Percentiles rank a stretch among this genome's conserved stretches.
These are phyloP conservation scores for Aspergillus olivimuriae DNA, from an alignment of 495 filamentous ascomycete genomes.

Conservation along the genomic window DNA sequence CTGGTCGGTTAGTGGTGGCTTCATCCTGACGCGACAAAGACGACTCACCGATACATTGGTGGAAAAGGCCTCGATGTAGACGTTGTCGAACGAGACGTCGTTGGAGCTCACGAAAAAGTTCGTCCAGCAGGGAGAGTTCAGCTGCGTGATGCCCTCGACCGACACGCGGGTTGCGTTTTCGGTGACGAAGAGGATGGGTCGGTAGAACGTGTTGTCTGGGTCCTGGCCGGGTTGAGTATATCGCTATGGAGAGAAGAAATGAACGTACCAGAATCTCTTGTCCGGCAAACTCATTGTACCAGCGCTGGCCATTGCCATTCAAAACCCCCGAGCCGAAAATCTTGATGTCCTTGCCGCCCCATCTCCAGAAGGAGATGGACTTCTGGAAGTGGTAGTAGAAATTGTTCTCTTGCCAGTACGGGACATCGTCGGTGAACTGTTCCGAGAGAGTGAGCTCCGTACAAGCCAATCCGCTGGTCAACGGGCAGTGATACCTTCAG, in stretches of 20 bases:
- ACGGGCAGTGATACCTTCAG: slow-evolving; percentile 32
- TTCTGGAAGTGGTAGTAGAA: slow-evolving; percentile 54
- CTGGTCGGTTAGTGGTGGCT: slow-evolving; percentile 7
- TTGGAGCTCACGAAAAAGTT: slow-evolving; percentile 51
- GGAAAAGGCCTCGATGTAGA: slow-evolving; percentile 47
- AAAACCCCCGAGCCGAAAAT: slow-evolving; percentile 47
- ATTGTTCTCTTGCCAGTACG: slow-evolving; percentile 53
- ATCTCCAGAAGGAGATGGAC: slow-evolving; percentile 55
- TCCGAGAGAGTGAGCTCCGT: no score
- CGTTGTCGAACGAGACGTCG: slow-evolving; percentile 45
- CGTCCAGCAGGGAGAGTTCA: slow-evolving; percentile 55
- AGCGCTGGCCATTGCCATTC: slow-evolving; percentile 50
- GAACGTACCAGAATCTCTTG: slow-evolving; percentile 34
- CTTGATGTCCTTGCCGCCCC: slow-evolving; percentile 51
- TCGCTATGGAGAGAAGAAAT: neutral
- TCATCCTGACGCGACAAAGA: neutral
- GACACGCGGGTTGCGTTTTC: slow-evolving; percentile 50
- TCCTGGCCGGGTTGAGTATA: slow-evolving; percentile 26
- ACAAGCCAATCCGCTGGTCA: neutral
- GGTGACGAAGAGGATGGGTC: slow-evolving; percentile 50
- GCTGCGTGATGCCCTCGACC: slow-evolving; percentile 49
- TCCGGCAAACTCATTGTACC: slow-evolving; percentile 45
- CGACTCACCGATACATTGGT: slow-evolving; percentile 37
- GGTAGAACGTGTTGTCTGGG: slow-evolving; percentile 43
- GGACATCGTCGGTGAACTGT: slow-evolving; percentile 53